Evolutionary conservation across 805 yeast species (phyloP).

Genomic region (Kodamaea nitidulidarum): DNA sequence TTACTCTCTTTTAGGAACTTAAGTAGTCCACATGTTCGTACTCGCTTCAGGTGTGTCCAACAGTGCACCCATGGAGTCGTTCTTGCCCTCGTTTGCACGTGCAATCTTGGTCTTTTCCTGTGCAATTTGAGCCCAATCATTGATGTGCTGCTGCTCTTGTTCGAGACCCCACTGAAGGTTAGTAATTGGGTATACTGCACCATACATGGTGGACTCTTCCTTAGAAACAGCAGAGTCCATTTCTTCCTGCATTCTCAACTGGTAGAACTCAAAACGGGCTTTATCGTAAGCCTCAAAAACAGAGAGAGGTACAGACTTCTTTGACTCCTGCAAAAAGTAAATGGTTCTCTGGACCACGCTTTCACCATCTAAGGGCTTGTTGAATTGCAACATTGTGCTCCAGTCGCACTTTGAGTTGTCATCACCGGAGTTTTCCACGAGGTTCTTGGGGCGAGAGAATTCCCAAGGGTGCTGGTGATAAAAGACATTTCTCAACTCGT

Average conservation of each 20-base stretch:
- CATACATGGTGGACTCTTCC: conserved; percentile 85
- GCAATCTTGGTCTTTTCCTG: conserved; percentile 54
- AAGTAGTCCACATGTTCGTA: conserved; percentile 22
- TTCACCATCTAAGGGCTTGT: conserved; percentile 84
- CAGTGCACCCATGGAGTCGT: conserved; percentile 10
- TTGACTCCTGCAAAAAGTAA: conserved; percentile 28
- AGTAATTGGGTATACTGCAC: conserved; percentile 65
- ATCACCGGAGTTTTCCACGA: conserved; percentile 71
- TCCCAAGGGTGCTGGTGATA: conserved; percentile 98
- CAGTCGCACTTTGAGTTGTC: conserved; percentile 63
- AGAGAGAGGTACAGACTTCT: conserved; percentile 18
- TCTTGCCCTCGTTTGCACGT: conserved; percentile 39
- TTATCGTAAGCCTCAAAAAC: conserved; percentile 72
- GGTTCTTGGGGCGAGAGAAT: conserved; percentile 78
- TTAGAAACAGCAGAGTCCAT: conserved; percentile 63
- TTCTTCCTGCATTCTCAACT: conserved; percentile 80
- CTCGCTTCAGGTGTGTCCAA: conserved; percentile 8
- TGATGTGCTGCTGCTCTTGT: conserved; percentile 67
- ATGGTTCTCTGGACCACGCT: conserved; percentile 43
- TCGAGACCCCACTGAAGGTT: conserved; percentile 64
- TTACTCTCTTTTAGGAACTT: not conserved
- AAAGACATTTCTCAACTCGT: conserved; percentile 74
- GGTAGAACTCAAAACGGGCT: conserved; percentile 85
- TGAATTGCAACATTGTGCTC: conserved; percentile 69
- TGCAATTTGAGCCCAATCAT: conserved; percentile 72